Conservation (phyloP, 2,329 filamentous ascomycete genomes). For the Colletotrichum higginsianum region DNA sequence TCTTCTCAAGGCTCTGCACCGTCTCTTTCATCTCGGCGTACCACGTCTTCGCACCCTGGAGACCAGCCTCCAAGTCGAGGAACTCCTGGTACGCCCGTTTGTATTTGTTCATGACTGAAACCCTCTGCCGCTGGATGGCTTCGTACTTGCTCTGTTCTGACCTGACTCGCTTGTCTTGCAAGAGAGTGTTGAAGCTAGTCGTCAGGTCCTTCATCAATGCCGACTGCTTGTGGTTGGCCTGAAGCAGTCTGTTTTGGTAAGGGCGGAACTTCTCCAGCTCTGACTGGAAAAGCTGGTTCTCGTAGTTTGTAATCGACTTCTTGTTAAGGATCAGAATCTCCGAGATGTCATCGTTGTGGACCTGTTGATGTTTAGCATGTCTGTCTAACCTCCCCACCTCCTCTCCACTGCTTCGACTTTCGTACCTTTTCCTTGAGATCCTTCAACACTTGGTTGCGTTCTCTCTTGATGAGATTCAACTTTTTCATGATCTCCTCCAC, state of each 20-base stretch:
- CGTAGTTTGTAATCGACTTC: slow-evolving; percentile 93
- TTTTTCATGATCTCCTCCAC: slow-evolving; percentile 95
- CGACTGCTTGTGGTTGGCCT: slow-evolving; percentile 96
- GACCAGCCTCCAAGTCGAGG: slow-evolving; percentile 87
- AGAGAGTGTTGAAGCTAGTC: slow-evolving; percentile 84
- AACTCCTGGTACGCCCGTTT: slow-evolving; percentile 94
- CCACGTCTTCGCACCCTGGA: slow-evolving; percentile 91
- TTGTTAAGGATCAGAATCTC: slow-evolving; percentile 98
- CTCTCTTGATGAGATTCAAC: slow-evolving; percentile 91
- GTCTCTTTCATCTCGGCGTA: slow-evolving; percentile 97
- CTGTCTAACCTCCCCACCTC: not conserved
- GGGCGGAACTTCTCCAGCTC: slow-evolving; percentile 98
- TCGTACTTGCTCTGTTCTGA: slow-evolving; percentile 98
- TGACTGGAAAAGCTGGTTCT: slow-evolving; percentile 91
- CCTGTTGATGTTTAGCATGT: slow-evolving; percentile 65
- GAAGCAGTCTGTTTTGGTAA: slow-evolving; percentile 90
- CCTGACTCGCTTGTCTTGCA: slow-evolving; percentile 94
- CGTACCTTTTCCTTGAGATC: slow-evolving; percentile 97
- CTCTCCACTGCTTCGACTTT: not conserved
- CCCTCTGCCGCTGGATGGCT: slow-evolving; percentile 84
- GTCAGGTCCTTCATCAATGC: slow-evolving; percentile 96
- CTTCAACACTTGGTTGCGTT: slow-evolving; percentile 92
- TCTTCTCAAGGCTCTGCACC: slow-evolving; percentile 91
- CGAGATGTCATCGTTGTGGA: slow-evolving; percentile 96
- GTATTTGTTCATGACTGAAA: slow-evolving; percentile 86